A percentile compares a stretch with the other conserved stretches of the same genome.
Conservation (phyloP, 345 rosid species). For the Citrus glauca region DNA sequence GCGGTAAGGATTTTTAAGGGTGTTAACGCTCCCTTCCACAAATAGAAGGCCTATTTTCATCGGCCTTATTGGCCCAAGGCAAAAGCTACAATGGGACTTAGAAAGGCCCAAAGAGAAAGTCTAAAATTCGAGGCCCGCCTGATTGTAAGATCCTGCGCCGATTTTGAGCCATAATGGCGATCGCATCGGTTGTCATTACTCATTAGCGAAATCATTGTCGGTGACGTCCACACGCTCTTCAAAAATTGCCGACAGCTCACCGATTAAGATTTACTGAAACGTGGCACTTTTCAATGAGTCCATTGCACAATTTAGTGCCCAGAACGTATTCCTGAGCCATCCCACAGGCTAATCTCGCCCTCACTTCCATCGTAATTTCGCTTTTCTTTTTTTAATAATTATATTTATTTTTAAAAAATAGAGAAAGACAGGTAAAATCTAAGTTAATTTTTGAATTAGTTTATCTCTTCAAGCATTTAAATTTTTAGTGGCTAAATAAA, state of each 20-base stretch:
- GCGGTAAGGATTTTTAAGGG: too few relatives aligned
- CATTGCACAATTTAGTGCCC: too few relatives aligned
- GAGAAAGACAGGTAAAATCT: too few relatives aligned
- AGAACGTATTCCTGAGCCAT: not conserved
- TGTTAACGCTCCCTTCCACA: too few relatives aligned
- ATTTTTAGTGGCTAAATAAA: too few relatives aligned
- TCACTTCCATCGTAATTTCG: not conserved
- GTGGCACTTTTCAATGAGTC: not conserved
- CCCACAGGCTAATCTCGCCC: not conserved
- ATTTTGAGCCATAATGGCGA: not conserved
- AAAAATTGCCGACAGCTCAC: constrained; percentile 17
- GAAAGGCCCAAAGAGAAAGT: not conserved
- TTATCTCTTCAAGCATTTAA: too few relatives aligned
- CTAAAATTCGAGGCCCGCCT: not conserved
- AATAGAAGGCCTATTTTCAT: not conserved
- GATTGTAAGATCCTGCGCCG: not conserved
- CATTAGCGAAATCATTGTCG: not conserved
- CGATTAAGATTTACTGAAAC: not conserved
- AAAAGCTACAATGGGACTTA: not conserved
- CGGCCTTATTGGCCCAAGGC: not conserved
- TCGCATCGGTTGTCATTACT: not conserved
- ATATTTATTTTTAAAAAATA: too few relatives aligned
- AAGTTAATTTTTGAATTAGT: too few relatives aligned
- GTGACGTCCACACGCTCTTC: constrained; percentile 10
- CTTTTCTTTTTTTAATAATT: not conserved